A percentile compares a stretch with the other conserved stretches of the same genome.
Evolutionary conservation across 148 eudicot genomes (phyloP).

Genomic region (Chenopodium berlandieri): DNA sequence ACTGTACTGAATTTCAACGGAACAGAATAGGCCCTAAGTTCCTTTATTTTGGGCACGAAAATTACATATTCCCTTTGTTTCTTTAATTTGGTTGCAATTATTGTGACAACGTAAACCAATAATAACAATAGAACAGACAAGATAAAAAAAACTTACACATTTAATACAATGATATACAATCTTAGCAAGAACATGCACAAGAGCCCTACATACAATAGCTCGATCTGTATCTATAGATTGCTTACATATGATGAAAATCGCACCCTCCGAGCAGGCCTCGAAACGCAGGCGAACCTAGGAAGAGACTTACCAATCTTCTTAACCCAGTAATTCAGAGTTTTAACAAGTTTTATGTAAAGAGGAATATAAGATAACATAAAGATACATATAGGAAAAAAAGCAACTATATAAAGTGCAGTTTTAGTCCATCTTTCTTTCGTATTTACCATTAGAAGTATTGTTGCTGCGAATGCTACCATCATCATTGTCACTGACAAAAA

Average conservation of each 20-base stretch:
- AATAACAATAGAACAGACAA: too few relatives aligned
- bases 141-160: too few relatives aligned
- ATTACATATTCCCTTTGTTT: too few relatives aligned
- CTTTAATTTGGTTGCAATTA: too few relatives aligned
- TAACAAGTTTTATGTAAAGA: conserved; percentile 16
- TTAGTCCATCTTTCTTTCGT: conserved; percentile 16
- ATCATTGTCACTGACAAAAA: conserved; percentile 13
- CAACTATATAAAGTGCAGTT: conserved; percentile 5
- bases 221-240: too few relatives aligned
- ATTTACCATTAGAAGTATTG: conserved; percentile 9
- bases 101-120: too few relatives aligned
- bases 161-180: too few relatives aligned
- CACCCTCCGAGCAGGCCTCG: not conserved
- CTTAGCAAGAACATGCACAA: too few relatives aligned
- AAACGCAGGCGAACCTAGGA: not conserved
- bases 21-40: too few relatives aligned
- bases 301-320: conserved; percentile 4
- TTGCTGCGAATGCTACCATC: conserved; percentile 15
- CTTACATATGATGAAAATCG: not conserved
- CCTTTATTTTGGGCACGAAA: too few relatives aligned
- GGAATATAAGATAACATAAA: conserved; percentile 23
- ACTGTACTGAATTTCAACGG: too few relatives aligned
- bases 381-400: conserved; percentile 22
- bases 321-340: conserved; percentile 17
- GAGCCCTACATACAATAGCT: too few relatives aligned